Percentiles rank a stretch among this genome's conserved stretches.
phyloP scores from a whole-genome alignment of 495 filamentous ascomycete genomes.

The Xanthoparmelia taractica region DNA sequence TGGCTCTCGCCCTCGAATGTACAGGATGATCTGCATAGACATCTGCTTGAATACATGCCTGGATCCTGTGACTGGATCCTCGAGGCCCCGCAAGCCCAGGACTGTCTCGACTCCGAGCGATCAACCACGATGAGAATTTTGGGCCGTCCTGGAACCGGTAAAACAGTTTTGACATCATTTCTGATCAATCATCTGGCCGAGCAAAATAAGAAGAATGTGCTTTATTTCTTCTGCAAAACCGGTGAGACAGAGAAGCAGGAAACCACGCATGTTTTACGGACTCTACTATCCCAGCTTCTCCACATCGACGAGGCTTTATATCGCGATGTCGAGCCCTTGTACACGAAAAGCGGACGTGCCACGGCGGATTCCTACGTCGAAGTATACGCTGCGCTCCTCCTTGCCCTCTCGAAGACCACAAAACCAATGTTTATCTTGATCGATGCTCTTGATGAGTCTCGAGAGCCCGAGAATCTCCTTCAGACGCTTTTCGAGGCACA shows the following conservation, averaged over 20 bases:
- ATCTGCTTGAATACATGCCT: conserved; percentile 23
- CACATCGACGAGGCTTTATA: conserved; percentile 24
- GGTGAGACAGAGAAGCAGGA: conserved; percentile 25
- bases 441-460: conserved; percentile 30
- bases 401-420: conserved; percentile 14
- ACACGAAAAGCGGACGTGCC: conserved; percentile 24
- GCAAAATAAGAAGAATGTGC: conserved; percentile 11
- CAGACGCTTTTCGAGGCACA: conserved; percentile 18
- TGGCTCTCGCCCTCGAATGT: conserved; percentile 30
- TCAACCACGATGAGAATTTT: conserved; percentile 20
- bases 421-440: conserved; percentile 23
- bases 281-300: conserved; percentile 25
- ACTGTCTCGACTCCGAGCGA: conserved; percentile 11
- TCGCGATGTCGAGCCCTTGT: conserved; percentile 21
- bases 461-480: conserved; percentile 18
- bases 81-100: conserved; percentile 15
- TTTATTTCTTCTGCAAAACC: conserved; percentile 31
- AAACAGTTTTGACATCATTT: conserved; percentile 26
- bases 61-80: conserved; percentile 27
- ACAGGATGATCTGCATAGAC: conserved; percentile 27
- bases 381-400: conserved; percentile 18
- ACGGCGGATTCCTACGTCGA: conserved; percentile 25
- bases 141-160: conserved; percentile 27
- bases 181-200: conserved; percentile 22
- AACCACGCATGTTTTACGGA: conserved; percentile 23